phyloP scores from a whole-genome alignment of 257 asterid species.

The Solanum corneliomulleri region DNA sequence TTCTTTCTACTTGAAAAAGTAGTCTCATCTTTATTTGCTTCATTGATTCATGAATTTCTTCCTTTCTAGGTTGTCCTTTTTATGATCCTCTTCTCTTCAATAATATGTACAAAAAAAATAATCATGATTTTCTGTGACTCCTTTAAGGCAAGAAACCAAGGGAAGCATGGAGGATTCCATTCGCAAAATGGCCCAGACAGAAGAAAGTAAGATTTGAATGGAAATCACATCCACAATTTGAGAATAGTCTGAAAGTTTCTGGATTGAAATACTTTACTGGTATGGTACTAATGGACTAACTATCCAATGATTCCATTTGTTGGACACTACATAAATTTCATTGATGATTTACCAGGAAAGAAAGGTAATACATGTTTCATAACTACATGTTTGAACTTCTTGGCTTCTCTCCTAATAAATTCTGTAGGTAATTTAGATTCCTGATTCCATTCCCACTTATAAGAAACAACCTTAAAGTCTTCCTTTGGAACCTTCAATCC shows the following conservation, averaged over 20 bases:
- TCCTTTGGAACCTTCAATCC: too few species aligned
- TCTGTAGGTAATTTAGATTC: too few species aligned
- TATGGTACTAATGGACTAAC: slow-evolving; percentile 19
- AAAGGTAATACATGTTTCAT: slow-evolving; percentile 16
- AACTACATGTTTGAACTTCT: slow-evolving; percentile 5
- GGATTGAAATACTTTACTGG: slow-evolving; percentile 25
- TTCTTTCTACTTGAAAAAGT: too few species aligned
- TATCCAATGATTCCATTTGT: slow-evolving; percentile 28
- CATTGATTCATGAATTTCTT: too few species aligned
- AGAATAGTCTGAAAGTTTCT: slow-evolving; percentile 22
- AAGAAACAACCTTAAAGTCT: too few species aligned
- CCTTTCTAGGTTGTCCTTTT: too few species aligned
- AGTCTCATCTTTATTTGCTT: too few species aligned
- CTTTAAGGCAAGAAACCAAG: slow-evolving; percentile 11
- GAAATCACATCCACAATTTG: not conserved
- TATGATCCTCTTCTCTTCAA: too few species aligned
- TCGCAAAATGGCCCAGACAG: not conserved
- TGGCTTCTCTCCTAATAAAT: too few species aligned
- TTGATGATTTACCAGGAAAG: slow-evolving; percentile 34
- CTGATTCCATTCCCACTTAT: too few species aligned
- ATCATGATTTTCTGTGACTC: not conserved
- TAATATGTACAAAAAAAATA: too few species aligned
- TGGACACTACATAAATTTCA: slow-evolving; percentile 25
- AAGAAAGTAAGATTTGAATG: not conserved
- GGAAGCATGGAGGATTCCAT: slow-evolving; percentile 21